phyloP scores from a whole-genome alignment of 352 stramenopile species.

The Phytophthora constricta region DNA sequence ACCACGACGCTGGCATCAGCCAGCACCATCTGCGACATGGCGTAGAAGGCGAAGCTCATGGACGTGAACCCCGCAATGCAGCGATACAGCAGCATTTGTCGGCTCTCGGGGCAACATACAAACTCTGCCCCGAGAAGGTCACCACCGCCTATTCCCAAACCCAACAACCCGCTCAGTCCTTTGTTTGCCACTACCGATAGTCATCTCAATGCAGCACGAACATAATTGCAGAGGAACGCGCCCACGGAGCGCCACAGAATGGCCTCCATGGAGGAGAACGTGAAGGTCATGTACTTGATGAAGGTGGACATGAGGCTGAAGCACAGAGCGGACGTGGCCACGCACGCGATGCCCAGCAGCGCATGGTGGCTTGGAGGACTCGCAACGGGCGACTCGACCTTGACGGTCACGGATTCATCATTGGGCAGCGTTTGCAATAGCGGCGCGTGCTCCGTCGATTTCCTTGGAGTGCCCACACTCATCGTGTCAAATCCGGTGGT shows the following conservation, averaged over 20 bases:
- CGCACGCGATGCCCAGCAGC: constrained; percentile 60
- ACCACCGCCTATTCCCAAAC: constrained; percentile 11
- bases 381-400: neutral
- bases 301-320: constrained; percentile 84
- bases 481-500: neutral
- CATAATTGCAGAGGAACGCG: constrained; percentile 65
- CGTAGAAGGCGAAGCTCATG: constrained; percentile 76
- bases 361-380: constrained; percentile 40
- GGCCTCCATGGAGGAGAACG: constrained; percentile 77
- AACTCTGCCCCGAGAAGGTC: constrained; percentile 26
- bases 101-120: constrained; percentile 50
- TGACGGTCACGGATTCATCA: neutral
- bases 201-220: constrained; percentile 27
- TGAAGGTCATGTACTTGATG: constrained; percentile 75
- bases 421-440: constrained; percentile 6
- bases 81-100: constrained; percentile 59
- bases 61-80: constrained; percentile 65
- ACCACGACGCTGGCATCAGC: constrained; percentile 71
- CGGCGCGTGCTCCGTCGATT: constrained; percentile 14
- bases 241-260: constrained; percentile 74
- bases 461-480: neutral
- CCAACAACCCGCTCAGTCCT: neutral
- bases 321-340: constrained; percentile 68
- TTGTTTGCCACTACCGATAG: neutral
- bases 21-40: constrained; percentile 76